Conservation (phyloP, 2,329 filamentous ascomycete genomes). For the Arthrobotrys entomopaga region DNA sequence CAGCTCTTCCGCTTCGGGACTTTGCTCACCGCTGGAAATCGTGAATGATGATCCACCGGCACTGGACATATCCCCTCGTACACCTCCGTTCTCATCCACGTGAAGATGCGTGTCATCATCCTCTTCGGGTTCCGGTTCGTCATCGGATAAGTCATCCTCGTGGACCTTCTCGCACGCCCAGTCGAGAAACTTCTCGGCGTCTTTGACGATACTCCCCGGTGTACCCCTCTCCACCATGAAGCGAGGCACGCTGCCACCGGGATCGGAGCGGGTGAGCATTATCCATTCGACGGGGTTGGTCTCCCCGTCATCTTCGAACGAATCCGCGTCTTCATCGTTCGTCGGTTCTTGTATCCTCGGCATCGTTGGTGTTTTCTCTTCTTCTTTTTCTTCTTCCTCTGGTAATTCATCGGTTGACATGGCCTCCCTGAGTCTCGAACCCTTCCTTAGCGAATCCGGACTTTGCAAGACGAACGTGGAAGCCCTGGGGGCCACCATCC, state of each 20-base stretch:
- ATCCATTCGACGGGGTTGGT: slow-evolving; percentile 83
- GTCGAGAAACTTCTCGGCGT: slow-evolving; percentile 82
- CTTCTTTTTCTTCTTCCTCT: slow-evolving; percentile 23
- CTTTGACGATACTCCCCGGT: slow-evolving; percentile 79
- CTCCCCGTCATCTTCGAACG: slow-evolving; percentile 62
- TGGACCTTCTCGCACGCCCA: slow-evolving; percentile 73
- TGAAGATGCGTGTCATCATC: background rate
- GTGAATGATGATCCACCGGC: slow-evolving; percentile 36
- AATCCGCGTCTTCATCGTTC: slow-evolving; percentile 61
- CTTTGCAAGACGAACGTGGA: background rate
- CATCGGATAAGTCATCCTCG: slow-evolving; percentile 59
- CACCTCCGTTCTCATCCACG: slow-evolving; percentile 35
- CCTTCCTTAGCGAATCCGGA: slow-evolving; percentile 11
- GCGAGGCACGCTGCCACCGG: slow-evolving; percentile 84
- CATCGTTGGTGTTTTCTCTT: slow-evolving; percentile 9
- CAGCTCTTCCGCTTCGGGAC: slow-evolving; percentile 33
- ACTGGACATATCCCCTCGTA: slow-evolving; percentile 7
- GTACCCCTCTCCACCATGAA: slow-evolving; percentile 94
- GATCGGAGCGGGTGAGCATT: slow-evolving; percentile 90
- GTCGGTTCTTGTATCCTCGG: slow-evolving; percentile 49
- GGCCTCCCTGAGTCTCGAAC: slow-evolving; percentile 30
- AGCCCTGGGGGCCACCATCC: background rate
- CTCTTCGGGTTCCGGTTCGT: slow-evolving; percentile 46
- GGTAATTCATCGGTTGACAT: slow-evolving; percentile 44
- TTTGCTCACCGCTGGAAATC: slow-evolving; percentile 59